A percentile compares a stretch with the other conserved stretches of the same genome.
These are phyloP conservation scores for Cercospora sojina DNA, from an alignment of 2,329 filamentous ascomycete genomes.

Conservation along the genomic window DNA sequence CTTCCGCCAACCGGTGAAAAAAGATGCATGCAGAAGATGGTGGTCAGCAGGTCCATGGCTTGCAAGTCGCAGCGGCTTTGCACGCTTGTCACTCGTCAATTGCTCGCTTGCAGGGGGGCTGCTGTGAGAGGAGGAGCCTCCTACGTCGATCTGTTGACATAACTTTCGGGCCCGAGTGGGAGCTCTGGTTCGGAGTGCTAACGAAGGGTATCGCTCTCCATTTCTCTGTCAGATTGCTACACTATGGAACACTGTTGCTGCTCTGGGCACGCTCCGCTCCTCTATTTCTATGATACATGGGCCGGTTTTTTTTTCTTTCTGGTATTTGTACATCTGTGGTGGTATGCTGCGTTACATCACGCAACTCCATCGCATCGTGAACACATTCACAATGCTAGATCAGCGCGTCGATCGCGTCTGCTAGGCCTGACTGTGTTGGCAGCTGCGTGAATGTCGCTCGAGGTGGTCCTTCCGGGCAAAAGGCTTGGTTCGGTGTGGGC, in stretches of 20 bases:
- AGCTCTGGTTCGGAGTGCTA: no score
- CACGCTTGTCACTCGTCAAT: neutral
- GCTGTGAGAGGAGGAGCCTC: neutral
- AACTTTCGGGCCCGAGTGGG: neutral
- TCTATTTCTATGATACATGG: neutral
- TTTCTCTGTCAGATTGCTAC: neutral
- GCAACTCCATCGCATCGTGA: neutral
- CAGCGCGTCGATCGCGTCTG: neutral
- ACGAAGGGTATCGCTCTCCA: no score
- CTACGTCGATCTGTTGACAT: neutral
- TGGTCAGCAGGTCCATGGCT: neutral
- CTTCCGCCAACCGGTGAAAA: neutral
- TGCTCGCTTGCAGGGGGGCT: neutral
- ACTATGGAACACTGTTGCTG: neutral
- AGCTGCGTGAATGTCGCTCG: neutral
- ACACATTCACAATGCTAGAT: neutral
- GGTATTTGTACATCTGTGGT: neutral
- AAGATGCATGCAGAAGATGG: no score
- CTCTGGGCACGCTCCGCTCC: neutral
- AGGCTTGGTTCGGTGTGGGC: conserved; percentile 3
- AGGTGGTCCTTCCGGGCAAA: conserved; percentile 12
- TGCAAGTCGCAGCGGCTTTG: neutral
- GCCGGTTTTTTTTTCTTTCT: neutral
- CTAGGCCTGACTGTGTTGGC: neutral
- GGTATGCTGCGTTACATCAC: neutral